Conservation (phyloP, 345 rosid genomes). For the Corchorus olitorius region DNA sequence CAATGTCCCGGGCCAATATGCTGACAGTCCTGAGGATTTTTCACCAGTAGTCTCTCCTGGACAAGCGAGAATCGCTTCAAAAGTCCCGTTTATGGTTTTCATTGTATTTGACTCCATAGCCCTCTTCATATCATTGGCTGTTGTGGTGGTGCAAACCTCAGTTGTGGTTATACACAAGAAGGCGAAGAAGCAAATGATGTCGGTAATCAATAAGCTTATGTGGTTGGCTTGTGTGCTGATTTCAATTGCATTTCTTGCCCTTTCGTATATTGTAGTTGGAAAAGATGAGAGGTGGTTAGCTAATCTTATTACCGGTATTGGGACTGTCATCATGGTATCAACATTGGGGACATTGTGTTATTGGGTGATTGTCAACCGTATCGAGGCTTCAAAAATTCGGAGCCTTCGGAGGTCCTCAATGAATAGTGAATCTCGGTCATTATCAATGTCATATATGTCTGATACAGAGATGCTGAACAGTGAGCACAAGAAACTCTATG, state of each 20-base stretch:
- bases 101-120: conserved; percentile 80
- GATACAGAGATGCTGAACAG: conserved; percentile 62
- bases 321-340: conserved; percentile 73
- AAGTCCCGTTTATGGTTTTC: conserved; percentile 63
- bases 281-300: conserved; percentile 59
- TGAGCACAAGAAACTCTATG: conserved; percentile 72
- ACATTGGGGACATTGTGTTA: conserved; percentile 90
- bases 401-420: conserved; percentile 47
- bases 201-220: conserved; percentile 91
- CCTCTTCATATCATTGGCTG: conserved; percentile 89
- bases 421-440: conserved; percentile 51
- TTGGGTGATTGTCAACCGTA: conserved; percentile 72
- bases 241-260: conserved; percentile 78
- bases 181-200: conserved; percentile 79
- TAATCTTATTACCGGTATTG: conserved; percentile 51
- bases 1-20: conserved; percentile 79
- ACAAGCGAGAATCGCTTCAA: conserved; percentile 65
- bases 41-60: conserved; percentile 48
- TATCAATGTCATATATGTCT: conserved; percentile 53
- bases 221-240: conserved; percentile 91
- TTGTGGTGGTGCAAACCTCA: conserved; percentile 95
- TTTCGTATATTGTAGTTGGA: conserved; percentile 81
- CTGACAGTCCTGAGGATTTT: conserved; percentile 39
- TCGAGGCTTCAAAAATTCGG: conserved; percentile 52
- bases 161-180: conserved; percentile 79